Evolutionary conservation across 106 monocot genomes (phyloP).

Genomic region (Dendrobium huoshanense): DNA sequence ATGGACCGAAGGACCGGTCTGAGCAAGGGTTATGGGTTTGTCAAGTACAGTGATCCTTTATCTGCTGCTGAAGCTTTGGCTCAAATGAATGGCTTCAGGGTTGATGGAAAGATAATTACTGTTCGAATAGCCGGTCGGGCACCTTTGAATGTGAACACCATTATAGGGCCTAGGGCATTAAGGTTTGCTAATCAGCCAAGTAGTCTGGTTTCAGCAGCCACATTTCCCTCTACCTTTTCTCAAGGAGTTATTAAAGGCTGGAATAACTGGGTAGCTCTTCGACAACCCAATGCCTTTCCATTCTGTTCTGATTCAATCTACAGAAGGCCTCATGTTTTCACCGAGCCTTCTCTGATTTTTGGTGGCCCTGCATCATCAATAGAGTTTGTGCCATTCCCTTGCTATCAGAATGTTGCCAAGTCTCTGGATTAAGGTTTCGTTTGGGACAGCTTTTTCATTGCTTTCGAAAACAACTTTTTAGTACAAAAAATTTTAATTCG

Average conservation of each 20-base stretch:
- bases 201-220: not conserved
- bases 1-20: conserved; percentile 30
- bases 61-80: conserved; percentile 37
- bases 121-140: conserved; percentile 27
- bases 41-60: conserved; percentile 32
- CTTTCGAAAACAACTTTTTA: no score
- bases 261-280: not conserved
- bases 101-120: conserved; percentile 34
- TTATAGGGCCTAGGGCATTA: conserved; percentile 3
- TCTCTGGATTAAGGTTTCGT: not conserved
- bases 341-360: not conserved
- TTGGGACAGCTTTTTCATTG: no score
- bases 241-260: not conserved
- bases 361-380: not conserved
- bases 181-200: not conserved
- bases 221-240: not conserved
- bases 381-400: not conserved
- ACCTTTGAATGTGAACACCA: conserved; percentile 6
- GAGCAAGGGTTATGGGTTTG: conserved; percentile 64
- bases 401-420: not conserved
- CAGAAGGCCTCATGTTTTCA: not conserved
- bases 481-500: no score
- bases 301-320: not conserved
- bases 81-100: conserved; percentile 44
- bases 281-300: not conserved